Evolutionary conservation across 305 asterid species (phyloP), one percentile per base, ranked within the genome.

Genomic region (Rubia tinctorum): DNA sequence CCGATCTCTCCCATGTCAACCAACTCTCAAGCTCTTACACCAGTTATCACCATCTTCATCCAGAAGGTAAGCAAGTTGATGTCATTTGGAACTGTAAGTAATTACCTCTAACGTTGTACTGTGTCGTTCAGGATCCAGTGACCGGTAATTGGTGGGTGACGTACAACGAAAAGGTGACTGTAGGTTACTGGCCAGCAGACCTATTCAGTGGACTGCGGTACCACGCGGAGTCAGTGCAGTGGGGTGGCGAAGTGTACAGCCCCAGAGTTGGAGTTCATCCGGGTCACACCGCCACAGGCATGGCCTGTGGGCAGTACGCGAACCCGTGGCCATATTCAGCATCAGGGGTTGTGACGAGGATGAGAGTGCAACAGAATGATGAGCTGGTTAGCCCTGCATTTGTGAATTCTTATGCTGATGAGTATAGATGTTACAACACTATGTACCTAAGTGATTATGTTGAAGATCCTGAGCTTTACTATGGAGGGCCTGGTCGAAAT

Each of bases 161-260:
- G 71, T 90, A 91, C 34, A 87, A 86, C 4, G 93, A 86, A 9
- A 53, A 22, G 7, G 80, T 77, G 66, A 74, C 84, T 77, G 75
- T 89, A 15, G 95, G 97, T 11, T 91, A 89, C 66, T 91, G 92
- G 90, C 97, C 97, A 8, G 43, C 71, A 0, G 78, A 84, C 11
- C 63, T 69, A 27, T 70, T 70, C 62, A 70, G 18, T 6, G 23
- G 23, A 8, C 22, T 70, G 14, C 10, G 30, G 3, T 51, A 30
- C 0, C 92, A 82, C n/a, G 93, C 95, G 0, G 73, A 73, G 13
- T 86, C 87, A 0, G 93, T 81, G 1, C 90, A 89, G 43, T 91
- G 97, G 96, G 97, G 95, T 6, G 97, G 96, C 7, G 96, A 91
- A 66, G 96, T 91, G 27, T 87, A 86, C 58, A 91, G 96, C 83